phyloP scores from a whole-genome alignment of 805 yeast species.

The Ogataea naganishii region DNA sequence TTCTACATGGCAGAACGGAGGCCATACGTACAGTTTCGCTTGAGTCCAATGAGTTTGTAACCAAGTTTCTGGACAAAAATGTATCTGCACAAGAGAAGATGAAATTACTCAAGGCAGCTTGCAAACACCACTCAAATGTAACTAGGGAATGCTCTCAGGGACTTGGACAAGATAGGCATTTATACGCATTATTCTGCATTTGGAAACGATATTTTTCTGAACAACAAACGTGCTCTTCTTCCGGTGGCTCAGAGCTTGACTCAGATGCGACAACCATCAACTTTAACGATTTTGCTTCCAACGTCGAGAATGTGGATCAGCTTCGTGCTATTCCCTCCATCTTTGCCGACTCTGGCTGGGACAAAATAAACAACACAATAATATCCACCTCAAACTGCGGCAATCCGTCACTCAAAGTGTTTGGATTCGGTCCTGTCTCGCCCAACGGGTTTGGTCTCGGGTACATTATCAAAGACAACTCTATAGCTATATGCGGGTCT shows the following conservation, averaged over 20 bases:
- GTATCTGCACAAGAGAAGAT: constrained; percentile 53
- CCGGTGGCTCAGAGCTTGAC: constrained; percentile 15
- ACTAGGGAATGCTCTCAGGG: constrained; percentile 69
- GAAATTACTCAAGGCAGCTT: constrained; percentile 55
- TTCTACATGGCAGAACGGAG: constrained; percentile 87
- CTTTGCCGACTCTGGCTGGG: constrained; percentile 87
- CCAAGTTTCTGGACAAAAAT: constrained; percentile 69
- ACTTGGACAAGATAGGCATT: constrained; percentile 86
- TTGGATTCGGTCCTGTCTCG: constrained; percentile 88
- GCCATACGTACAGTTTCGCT: constrained; percentile 80
- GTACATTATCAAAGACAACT: constrained; percentile 74
- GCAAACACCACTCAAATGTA: constrained; percentile 56
- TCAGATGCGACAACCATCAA: constrained; percentile 24
- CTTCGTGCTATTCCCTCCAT: constrained; percentile 52
- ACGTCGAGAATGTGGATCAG: constrained; percentile 13
- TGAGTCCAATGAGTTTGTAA: constrained; percentile 73
- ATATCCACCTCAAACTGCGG: constrained; percentile 88
- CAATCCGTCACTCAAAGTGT: constrained; percentile 75
- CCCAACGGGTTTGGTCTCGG: constrained; percentile 93
- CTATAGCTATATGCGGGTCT: constrained; percentile 71
- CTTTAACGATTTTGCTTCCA: constrained; percentile 16
- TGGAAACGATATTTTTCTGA: constrained; percentile 57
- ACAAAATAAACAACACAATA: constrained; percentile 67
- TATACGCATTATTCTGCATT: constrained; percentile 78
- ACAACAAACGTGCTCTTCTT: constrained; percentile 6